These are phyloP conservation scores for Elsinoe fawcettii DNA, from an alignment of 2,329 filamentous ascomycete genomes.

Conservation along the genomic window DNA sequence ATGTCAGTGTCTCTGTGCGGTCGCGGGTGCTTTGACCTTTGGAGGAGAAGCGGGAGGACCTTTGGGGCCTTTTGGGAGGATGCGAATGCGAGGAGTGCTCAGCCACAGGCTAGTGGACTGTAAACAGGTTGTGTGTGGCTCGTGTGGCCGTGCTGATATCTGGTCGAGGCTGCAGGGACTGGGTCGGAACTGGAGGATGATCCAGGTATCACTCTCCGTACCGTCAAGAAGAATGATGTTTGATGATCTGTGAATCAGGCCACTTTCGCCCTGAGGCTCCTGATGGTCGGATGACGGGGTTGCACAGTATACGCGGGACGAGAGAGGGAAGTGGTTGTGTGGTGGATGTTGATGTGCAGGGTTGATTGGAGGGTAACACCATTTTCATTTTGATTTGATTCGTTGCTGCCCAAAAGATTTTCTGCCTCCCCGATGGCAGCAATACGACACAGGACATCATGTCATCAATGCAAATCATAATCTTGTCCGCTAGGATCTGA, in stretches of 20 bases:
- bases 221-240: no score
- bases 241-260: not conserved
- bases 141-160: not conserved
- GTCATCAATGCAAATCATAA: not conserved
- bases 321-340: not conserved
- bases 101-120: not conserved
- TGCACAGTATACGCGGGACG: not conserved
- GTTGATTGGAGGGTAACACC: no score
- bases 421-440: not conserved
- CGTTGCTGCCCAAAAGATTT: not conserved
- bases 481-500: not conserved
- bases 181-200: no score
- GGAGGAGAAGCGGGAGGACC: not conserved
- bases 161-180: not conserved
- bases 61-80: no score
- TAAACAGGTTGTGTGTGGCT: not conserved
- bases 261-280: not conserved
- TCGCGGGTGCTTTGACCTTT: not conserved
- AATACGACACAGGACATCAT: not conserved
- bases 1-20: constrained; percentile 4
- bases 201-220: no score
- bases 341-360: not conserved
- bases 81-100: not conserved
- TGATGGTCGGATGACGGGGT: not conserved
- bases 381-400: not conserved